Evolutionary conservation across 768 basidiomycete species (phyloP), one percentile per base, ranked within the genome.

Genomic region (Macrolepiota albuminosa): DNA sequence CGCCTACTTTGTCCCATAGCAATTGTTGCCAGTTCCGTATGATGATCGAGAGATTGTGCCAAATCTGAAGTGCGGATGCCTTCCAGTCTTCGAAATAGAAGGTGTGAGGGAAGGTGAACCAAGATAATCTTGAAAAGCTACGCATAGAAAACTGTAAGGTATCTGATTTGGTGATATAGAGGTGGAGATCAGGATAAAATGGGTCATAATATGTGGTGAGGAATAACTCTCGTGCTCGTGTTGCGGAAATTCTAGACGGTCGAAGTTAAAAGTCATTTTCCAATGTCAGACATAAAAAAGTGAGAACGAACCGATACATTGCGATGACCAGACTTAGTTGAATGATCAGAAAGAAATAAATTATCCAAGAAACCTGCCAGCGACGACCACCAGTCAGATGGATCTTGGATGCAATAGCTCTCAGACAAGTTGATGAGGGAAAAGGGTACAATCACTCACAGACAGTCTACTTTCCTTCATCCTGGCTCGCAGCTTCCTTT

Each of bases 181-280:
- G 71, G 68, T 88, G 81, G 56, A 90, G 78, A 66, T 90, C 86
- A 16, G 87, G 85, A 68, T 88, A 83, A 72, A 89, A 84, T 58
- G 90, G 86, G 68, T 93, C 89, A 66, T 87, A 90, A 64, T 90
- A 91, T 60, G 82, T 86, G 61, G 85, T 87, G 65, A 90, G 76
- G 71, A 89, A 91, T 34, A 84, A 73, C 26, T 81, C 76, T 66
- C 70, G 77, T 48, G 87, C 83, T 51, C 75, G 78, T 34, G 70
- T 69, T 50, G 72, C 65, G 60, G 79, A 77, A 65, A 84, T 62
- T 64, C 89, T 84, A n/a, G 24, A 61, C 4, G 64, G 16, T 50
- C 34, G 57, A 59, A 42, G 36, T 26, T 24, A n/a, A 7, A 7
- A 57, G 24, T 21, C 10, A 33, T 58, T 18, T 13, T 34, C 18